phyloP scores from a whole-genome alignment of 1,284 basidiomycete species.

The Cryptococcus floricola region DNA sequence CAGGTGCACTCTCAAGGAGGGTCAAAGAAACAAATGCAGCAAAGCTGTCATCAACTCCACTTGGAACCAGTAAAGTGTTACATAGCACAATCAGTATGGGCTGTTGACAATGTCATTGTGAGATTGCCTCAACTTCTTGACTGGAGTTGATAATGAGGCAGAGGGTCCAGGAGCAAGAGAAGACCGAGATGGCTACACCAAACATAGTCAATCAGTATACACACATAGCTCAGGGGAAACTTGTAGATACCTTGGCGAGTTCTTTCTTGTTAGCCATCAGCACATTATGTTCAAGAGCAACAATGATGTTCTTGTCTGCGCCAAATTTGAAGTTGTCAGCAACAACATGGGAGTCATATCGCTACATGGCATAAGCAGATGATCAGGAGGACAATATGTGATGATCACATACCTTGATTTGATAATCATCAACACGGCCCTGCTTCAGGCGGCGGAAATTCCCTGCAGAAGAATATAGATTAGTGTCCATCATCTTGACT shows the following conservation, averaged over 20 bases:
- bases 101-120: conserved; percentile 43
- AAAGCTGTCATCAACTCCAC: too few species aligned
- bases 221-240: not conserved
- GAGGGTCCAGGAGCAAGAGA: conserved; percentile 22
- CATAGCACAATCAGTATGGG: conserved; percentile 27
- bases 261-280: conserved; percentile 90
- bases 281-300: conserved; percentile 91
- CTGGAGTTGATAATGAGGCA: conserved; percentile 29
- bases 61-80: too few species aligned
- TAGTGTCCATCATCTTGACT: not conserved
- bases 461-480: conserved; percentile 44
- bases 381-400: not conserved
- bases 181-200: conserved; percentile 28
- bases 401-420: conserved; percentile 69
- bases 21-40: too few species aligned
- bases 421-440: conserved; percentile 83
- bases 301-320: conserved; percentile 92
- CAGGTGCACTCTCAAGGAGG: too few species aligned
- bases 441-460: conserved; percentile 94
- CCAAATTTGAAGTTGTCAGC: conserved; percentile 96
- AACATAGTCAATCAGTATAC: not conserved
- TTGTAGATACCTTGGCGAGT: conserved; percentile 58
- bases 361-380: conserved; percentile 35
- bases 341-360: conserved; percentile 87
- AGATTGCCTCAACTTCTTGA: conserved; percentile 29